Percentiles rank a stretch among this genome's conserved stretches.
Evolutionary conservation across 2,329 filamentous ascomycete genomes (phyloP).

Genomic region (Beauveria sp.): DNA sequence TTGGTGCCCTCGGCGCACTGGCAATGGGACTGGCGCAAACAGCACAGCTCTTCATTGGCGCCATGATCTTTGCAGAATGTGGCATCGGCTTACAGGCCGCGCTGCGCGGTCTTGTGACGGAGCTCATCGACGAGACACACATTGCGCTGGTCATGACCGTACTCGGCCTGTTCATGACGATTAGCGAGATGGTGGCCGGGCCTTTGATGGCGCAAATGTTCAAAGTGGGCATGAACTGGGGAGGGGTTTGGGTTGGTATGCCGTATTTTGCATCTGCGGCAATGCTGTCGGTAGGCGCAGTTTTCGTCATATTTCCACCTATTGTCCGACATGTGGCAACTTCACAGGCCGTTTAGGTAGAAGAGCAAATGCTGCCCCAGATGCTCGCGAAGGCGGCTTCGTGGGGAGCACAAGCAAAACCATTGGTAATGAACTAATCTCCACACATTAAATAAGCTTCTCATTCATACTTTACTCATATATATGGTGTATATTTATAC

Average conservation of each 20-base stretch:
- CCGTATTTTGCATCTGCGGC: background rate
- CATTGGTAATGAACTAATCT: no score
- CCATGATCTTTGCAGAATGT: background rate
- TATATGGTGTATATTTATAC: background rate
- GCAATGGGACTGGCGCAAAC: background rate
- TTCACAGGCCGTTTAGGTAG: no score
- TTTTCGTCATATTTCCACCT: background rate
- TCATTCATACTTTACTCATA: no score
- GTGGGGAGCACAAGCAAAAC: no score
- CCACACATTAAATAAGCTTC: no score
- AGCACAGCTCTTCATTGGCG: background rate
- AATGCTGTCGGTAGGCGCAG: background rate
- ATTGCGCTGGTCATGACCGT: slow-evolving; percentile 1
- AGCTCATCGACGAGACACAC: background rate
- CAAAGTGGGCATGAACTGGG: background rate
- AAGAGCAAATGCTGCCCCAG: no score
- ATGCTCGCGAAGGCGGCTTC: no score
- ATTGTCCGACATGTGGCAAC: background rate
- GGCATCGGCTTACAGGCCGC: background rate
- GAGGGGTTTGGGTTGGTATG: background rate
- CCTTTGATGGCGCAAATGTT: slow-evolving; percentile 1
- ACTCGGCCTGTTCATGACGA: background rate
- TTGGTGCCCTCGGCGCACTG: background rate
- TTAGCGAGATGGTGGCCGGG: slow-evolving; percentile 4
- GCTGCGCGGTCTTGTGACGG: slow-evolving; percentile 2